Base-by-base conservation (phyloP, 805 yeast species). In the Candida xiaguanensis region DNA sequence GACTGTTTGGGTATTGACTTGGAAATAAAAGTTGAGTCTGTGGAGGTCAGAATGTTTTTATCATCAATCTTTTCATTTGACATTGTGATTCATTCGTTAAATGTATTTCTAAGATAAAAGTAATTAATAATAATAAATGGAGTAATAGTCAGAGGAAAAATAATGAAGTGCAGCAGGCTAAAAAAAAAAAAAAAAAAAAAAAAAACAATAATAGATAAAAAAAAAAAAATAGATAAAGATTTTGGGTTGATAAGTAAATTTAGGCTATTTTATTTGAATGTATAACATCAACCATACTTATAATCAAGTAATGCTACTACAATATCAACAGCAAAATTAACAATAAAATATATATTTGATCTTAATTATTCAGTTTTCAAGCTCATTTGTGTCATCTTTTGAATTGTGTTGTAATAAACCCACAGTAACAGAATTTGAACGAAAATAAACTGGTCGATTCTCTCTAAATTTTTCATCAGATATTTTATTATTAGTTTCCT, bases 391-490 rank as follows among this genome's bases (percentile, higher is more conserved):
- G n/a, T n/a, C n/a, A n/a, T n/a, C 24, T 20, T 20, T 20, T 20
- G 24, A 20, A 20, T 35, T n/a, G 26, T 35, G 38, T 41, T 65
- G 73, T 27, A 68, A 53, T 5, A 68, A 46, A 1, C 69, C 73
- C 36, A 68, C 58, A 2, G 71, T 55, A 22, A 68, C 56, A 2
- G 73, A 66, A 47, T 62, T 68, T 4, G 72, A 63, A 16, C 74
- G 55, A 37, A 53, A 54, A 44, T 55, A 50, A 23, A 42, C 43
- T 1, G 70, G 70, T 31, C 64, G 45, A 20, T 39, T 37, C 23
- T 31, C 34, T 27, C 32, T 28, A 17, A 24, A 31, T n/a, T 38
- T 38, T 8, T 43, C 53, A 13, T 37, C 52, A 2, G 43, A 45
- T 31, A 52, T 28, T 39, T 59, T 59, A 6, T 42, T 30, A 8